A percentile compares a stretch with the other conserved stretches of the same genome.
Evolutionary conservation across 306 rosid species (phyloP).

Genomic region (Alnus glutinosa): DNA sequence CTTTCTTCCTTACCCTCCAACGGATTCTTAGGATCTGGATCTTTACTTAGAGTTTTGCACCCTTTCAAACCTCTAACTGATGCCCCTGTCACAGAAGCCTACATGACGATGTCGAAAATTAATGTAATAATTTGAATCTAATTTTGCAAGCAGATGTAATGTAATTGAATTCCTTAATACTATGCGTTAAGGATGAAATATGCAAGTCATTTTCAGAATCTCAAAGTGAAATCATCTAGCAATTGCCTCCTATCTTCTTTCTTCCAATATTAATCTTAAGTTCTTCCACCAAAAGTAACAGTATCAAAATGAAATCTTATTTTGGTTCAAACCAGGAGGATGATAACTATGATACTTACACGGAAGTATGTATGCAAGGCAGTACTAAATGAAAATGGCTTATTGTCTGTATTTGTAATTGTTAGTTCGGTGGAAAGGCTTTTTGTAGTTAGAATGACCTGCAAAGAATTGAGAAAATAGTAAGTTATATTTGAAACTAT

Average conservation of each 20-base stretch:
- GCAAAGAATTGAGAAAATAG: constrained; percentile 31
- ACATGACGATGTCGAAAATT: constrained; percentile 32
- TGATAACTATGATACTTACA: constrained; percentile 48
- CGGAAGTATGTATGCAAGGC: constrained; percentile 89
- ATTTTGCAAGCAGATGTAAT: constrained; percentile 2
- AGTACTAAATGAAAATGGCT: constrained; percentile 78
- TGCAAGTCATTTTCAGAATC: neutral
- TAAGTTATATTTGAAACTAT: neutral
- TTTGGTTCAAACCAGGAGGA: constrained; percentile 11
- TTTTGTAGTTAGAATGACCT: constrained; percentile 62
- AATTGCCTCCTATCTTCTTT: neutral
- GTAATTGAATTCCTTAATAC: constrained; percentile 15
- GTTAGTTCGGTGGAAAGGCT: constrained; percentile 77
- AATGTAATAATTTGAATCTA: constrained; percentile 21
- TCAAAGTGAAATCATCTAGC: constrained; percentile 1
- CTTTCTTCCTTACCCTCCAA: constrained; percentile 89
- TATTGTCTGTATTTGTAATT: constrained; percentile 74
- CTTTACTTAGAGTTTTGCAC: constrained; percentile 75
- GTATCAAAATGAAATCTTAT: constrained; percentile 17
- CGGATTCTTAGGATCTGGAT: constrained; percentile 89
- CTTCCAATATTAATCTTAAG: constrained; percentile 1
- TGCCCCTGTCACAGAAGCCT: constrained; percentile 83
- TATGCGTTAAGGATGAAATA: neutral
- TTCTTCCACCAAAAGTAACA: neutral
- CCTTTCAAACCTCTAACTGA: constrained; percentile 84